Conservation (phyloP, 148 eudicot genomes). For the Arctostaphylos glauca region DNA sequence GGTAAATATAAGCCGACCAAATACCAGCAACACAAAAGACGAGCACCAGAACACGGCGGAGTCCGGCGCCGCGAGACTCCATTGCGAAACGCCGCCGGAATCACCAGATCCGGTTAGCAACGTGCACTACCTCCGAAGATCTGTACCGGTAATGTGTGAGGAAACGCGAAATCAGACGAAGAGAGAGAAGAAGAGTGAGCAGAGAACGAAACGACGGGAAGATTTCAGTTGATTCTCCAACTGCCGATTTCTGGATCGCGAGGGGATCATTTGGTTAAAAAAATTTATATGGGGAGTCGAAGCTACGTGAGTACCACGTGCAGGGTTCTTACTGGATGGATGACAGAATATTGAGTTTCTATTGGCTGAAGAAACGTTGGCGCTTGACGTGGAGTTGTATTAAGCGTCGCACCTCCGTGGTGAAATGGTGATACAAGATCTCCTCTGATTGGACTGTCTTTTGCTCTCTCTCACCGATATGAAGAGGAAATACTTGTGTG, state of each 20-base stretch:
- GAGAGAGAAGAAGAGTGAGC: not conserved
- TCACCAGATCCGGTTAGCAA: constrained; percentile 22
- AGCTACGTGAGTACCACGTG: constrained; percentile 38
- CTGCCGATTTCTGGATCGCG: not conserved
- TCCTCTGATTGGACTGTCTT: not conserved
- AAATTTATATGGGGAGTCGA: not conserved
- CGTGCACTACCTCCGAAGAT: not conserved
- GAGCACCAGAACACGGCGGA: constrained; percentile 67
- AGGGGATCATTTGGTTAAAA: too few species aligned
- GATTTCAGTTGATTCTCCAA: not conserved
- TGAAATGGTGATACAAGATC: not conserved
- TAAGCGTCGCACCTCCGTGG: too few species aligned
- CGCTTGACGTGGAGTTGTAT: not conserved
- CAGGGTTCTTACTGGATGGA: constrained; percentile 20
- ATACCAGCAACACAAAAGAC: constrained; percentile 87
- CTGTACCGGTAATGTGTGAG: not conserved
- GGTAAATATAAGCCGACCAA: constrained; percentile 93
- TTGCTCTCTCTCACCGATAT: not conserved
- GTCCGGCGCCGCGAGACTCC: constrained; percentile 70
- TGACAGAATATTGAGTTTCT: constrained; percentile 19
- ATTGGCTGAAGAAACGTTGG: constrained; percentile 41
- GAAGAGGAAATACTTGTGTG: not conserved
- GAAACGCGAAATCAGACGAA: not conserved
- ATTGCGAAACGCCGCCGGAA: constrained; percentile 40
- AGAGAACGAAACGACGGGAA: not conserved